Percentiles rank a stretch among this genome's conserved stretches.
Conservation (phyloP, 441 rosid species). For the Raphanus hybrid region DNA sequence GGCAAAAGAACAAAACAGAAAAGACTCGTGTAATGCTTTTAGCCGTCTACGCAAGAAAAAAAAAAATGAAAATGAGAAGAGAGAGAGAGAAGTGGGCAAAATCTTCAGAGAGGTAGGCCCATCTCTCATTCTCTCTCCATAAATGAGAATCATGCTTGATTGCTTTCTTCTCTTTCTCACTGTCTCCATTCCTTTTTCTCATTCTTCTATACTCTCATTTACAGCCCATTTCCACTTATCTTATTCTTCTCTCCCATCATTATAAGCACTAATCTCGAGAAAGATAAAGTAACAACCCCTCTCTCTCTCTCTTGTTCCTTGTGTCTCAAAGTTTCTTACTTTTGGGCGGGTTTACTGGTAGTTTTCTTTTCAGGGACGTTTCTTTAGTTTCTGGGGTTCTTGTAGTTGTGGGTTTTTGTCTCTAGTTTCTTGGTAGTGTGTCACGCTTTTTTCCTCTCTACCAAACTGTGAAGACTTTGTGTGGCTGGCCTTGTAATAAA, state of each 20-base stretch:
- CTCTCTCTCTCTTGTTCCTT: constrained; percentile 8
- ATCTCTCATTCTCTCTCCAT: constrained; percentile 23
- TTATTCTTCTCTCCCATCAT: constrained; percentile 23
- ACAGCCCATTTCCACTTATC: constrained; percentile 39
- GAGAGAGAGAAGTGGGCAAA: constrained; percentile 18
- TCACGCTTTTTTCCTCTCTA: constrained; percentile 34
- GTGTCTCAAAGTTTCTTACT: constrained; percentile 36
- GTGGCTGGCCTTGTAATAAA: constrained; percentile 23
- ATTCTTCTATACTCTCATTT: constrained; percentile 16
- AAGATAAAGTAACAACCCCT: constrained; percentile 17
- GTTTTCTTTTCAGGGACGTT: constrained; percentile 13
- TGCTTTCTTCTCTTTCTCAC: constrained; percentile 26
- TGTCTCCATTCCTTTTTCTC: constrained; percentile 8
- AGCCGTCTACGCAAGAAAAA: constrained; percentile 6
- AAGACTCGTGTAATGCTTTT: neutral
- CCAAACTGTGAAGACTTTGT: constrained; percentile 21
- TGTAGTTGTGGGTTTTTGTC: constrained; percentile 25
- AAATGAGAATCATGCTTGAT: constrained; percentile 44
- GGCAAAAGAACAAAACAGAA: neutral
- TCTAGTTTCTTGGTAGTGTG: constrained; percentile 19
- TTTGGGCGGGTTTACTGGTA: constrained; percentile 36
- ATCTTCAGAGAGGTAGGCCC: constrained; percentile 35
- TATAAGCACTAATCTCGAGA: constrained; percentile 35
- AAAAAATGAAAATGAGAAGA: constrained; percentile 11
- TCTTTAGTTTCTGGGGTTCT: constrained; percentile 20